Evolutionary conservation across 306 rosid genomes (phyloP), one percentile per base, ranked within the genome.

Genomic region (Rosa multiflora): DNA sequence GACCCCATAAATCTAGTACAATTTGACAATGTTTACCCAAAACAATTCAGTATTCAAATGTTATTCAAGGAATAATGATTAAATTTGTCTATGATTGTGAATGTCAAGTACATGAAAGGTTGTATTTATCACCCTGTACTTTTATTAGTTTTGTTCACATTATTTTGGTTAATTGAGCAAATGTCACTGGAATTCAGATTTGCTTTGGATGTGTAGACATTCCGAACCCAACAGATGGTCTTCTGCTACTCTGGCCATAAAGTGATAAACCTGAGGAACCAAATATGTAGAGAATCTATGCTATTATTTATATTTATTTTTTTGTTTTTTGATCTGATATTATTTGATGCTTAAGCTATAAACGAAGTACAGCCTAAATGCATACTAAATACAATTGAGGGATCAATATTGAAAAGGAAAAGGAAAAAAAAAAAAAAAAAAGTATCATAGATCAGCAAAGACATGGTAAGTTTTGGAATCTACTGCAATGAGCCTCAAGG

Each of bases 391-490:
- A 46, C 59, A 76, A 46, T 76, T 29, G 71, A 0, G 23, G 59
- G 21, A 52, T 53, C 17, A 10, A 69, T 59, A 39, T 3, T 29
- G 11, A 6, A 39, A 55, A 6, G n/a, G 37, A 39, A 72, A 17
- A 21, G 0, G 40, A 11, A 47, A 17, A 1, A 14, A 17, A 17
- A n/a, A n/a, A 1, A 14, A 17, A 37, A 9, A 46, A n/a, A 4
- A 5, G 5, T 1, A 66, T 91, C 86, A 95, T 61, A 93, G 77
- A 88, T 95, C 98, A 2, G 98, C 94, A 59, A 95, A 93, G 20
- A 93, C 32, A 53, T 87, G 88, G 79, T 90, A 95, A 7, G 85
- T 83, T 89, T 91, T 90, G 76, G 96, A 95, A 79, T 95, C 96
- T 42, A 91, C 87, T 29, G 92, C 92, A 58, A 93, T 90, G 78